Evolutionary conservation across 2,329 filamentous ascomycete species (phyloP).

Genomic region (Aspergillus sp.): DNA sequence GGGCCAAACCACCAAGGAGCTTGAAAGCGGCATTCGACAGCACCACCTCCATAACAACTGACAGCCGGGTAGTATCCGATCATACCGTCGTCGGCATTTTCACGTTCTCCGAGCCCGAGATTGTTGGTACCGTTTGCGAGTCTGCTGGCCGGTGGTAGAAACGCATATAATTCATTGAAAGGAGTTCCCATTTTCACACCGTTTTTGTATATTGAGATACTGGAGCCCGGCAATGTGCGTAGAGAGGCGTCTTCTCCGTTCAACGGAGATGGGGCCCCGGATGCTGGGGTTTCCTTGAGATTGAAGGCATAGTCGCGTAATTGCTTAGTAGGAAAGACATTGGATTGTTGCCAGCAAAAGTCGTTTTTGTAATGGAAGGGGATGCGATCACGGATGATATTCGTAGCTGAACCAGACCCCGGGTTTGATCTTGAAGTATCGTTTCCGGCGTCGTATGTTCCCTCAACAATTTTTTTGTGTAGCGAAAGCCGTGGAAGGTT

Average conservation of each 20-base stretch:
- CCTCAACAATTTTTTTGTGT: slow-evolving; percentile 84
- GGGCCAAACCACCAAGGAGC: slow-evolving; percentile 91
- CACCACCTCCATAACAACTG: slow-evolving; percentile 86
- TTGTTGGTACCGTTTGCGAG: slow-evolving; percentile 45
- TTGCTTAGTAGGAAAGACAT: slow-evolving; percentile 73
- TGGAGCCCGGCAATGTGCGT: slow-evolving; percentile 80
- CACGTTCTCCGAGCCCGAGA: slow-evolving; percentile 65
- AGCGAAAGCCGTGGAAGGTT: slow-evolving; percentile 80
- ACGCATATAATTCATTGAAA: slow-evolving; percentile 84
- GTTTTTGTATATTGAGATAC: slow-evolving; percentile 91
- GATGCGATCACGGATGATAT: slow-evolving; percentile 92
- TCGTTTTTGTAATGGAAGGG: slow-evolving; percentile 92
- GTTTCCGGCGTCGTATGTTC: slow-evolving; percentile 77
- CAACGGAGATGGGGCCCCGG: slow-evolving; percentile 53
- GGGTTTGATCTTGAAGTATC: slow-evolving; percentile 27
- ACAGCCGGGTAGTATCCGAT: slow-evolving; percentile 94
- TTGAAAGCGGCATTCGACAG: slow-evolving; percentile 91
- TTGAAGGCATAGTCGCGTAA: slow-evolving; percentile 68
- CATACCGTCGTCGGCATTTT: slow-evolving; percentile 90
- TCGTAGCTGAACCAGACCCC: slow-evolving; percentile 59
- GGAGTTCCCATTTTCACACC: slow-evolving; percentile 81
- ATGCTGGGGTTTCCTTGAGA: slow-evolving; percentile 46
- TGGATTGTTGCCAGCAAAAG: slow-evolving; percentile 77
- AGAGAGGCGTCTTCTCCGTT: slow-evolving; percentile 73
- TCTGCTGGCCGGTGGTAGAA: slow-evolving; percentile 81